These are phyloP conservation scores for Lophium mytilinum DNA, from an alignment of 495 filamentous ascomycete species.

Conservation along the genomic window DNA sequence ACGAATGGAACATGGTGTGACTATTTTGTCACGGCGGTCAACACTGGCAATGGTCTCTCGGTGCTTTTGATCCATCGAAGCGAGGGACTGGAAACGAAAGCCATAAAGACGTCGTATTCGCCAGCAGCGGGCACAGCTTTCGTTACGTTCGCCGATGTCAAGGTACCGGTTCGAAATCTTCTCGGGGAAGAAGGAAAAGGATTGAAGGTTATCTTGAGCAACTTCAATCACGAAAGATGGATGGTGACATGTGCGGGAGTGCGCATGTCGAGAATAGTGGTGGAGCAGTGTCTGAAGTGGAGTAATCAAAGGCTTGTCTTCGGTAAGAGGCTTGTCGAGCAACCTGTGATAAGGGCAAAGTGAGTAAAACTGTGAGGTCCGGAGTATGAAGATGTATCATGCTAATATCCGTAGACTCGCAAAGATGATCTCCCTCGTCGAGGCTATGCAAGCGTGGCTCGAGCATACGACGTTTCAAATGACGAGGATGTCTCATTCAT, in stretches of 20 bases:
- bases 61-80: slow-evolving; percentile 68
- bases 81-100: slow-evolving; percentile 62
- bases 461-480: slow-evolving; percentile 81
- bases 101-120: slow-evolving; percentile 83
- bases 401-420: slow-evolving; percentile 45
- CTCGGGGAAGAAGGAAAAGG: slow-evolving; percentile 81
- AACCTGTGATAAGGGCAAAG: slow-evolving; percentile 82
- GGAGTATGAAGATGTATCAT: too few species aligned
- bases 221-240: slow-evolving; percentile 31
- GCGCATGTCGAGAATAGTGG: slow-evolving; percentile 57
- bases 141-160: slow-evolving; percentile 78
- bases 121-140: slow-evolving; percentile 70
- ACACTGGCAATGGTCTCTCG: slow-evolving; percentile 72
- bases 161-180: slow-evolving; percentile 71
- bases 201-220: slow-evolving; percentile 60
- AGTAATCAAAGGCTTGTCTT: slow-evolving; percentile 84
- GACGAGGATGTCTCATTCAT: slow-evolving; percentile 71
- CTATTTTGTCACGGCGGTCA: slow-evolving; percentile 77
- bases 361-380: slow-evolving; percentile 20
- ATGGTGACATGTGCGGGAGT: slow-evolving; percentile 50
- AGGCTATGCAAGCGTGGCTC: slow-evolving; percentile 78
- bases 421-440: slow-evolving; percentile 79
- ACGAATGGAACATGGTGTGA: slow-evolving; percentile 80
- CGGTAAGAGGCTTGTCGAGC: slow-evolving; percentile 68
- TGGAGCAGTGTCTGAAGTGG: slow-evolving; percentile 86